These are phyloP conservation scores for Didymella exigua DNA, from an alignment of 2,329 filamentous ascomycete species.

Conservation along the genomic window DNA sequence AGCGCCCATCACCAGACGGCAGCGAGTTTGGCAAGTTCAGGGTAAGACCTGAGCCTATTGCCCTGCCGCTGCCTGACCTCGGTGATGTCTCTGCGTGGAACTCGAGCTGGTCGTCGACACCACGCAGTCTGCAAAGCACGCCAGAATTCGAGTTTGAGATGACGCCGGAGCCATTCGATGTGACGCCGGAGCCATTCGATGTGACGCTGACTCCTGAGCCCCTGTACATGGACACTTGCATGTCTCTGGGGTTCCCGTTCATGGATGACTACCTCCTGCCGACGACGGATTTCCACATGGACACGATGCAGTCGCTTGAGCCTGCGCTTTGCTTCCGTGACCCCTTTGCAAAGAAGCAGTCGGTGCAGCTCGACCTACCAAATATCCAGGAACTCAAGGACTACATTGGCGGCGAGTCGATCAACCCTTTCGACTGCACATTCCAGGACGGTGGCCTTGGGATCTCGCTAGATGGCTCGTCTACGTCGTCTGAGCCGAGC, in stretches of 20 bases:
- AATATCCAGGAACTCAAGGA: constrained; percentile 37
- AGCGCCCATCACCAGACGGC: constrained; percentile 37
- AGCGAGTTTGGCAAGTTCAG: constrained; percentile 39
- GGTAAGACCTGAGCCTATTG: constrained; percentile 29
- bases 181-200: constrained; percentile 32
- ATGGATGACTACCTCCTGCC: constrained; percentile 30
- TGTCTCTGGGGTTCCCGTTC: constrained; percentile 27
- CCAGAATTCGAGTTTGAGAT: constrained; percentile 38
- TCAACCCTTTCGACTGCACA: constrained; percentile 31
- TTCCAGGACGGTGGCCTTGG: constrained; percentile 25
- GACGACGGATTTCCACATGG: constrained; percentile 20
- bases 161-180: constrained; percentile 35
- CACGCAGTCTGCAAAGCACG: constrained; percentile 33
- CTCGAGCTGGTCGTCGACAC: constrained; percentile 34
- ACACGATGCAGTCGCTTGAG: constrained; percentile 26
- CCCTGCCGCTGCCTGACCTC: constrained; percentile 24
- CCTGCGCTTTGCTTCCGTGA: constrained; percentile 34
- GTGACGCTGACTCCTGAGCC: constrained; percentile 31
- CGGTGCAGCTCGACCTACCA: constrained; percentile 30
- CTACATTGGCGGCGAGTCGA: constrained; percentile 31
- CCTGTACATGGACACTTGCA: constrained; percentile 27
- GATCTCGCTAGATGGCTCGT: constrained; percentile 21
- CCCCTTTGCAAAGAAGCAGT: constrained; percentile 36
- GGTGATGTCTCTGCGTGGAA: constrained; percentile 28
- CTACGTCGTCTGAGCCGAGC: constrained; percentile 13